A percentile compares a stretch with the other conserved stretches of the same genome.
Evolutionary conservation across 176 grass and related monocot genomes (phyloP).

Genomic region (Carex kokanica): DNA sequence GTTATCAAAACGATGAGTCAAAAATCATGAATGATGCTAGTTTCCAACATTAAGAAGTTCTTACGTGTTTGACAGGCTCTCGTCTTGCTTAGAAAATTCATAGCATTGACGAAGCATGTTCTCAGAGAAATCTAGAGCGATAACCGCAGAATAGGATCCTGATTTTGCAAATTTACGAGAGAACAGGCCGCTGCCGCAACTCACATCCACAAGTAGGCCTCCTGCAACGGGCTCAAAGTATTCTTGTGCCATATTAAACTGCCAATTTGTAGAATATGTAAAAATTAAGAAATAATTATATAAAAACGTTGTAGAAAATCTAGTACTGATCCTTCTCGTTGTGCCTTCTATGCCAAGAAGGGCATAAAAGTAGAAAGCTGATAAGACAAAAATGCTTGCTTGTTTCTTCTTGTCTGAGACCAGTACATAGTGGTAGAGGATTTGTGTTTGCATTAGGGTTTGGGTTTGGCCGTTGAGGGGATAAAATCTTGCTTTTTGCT

Average conservation of each 20-base stretch:
- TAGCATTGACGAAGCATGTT: constrained; percentile 97
- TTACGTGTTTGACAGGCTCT: constrained; percentile 62
- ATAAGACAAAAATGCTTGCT: neutral
- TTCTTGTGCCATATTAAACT: constrained; percentile 95
- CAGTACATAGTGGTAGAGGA: neutral
- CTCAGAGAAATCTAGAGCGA: constrained; percentile 92
- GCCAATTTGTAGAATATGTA: constrained; percentile 33
- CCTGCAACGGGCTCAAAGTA: constrained; percentile 68
- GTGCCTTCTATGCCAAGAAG: neutral
- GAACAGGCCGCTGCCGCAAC: constrained; percentile 91
- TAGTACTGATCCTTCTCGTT: neutral
- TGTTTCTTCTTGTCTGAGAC: neutral
- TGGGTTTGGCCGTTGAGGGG: neutral
- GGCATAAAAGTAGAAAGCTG: neutral
- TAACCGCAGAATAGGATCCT: constrained; percentile 72
- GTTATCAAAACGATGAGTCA: neutral
- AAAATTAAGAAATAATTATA: constrained; percentile 2
- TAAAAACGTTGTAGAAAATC: neutral
- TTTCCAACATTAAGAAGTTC: constrained; percentile 17
- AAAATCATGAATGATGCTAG: neutral
- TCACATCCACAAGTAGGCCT: constrained; percentile 77
- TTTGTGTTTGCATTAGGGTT: neutral
- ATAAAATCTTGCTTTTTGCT: neutral
- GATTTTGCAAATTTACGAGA: constrained; percentile 85
- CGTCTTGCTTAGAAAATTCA: constrained; percentile 80